Evolutionary conservation across 495 filamentous ascomycete genomes (phyloP).

Genomic region (Lasiosphaeria ovina): DNA sequence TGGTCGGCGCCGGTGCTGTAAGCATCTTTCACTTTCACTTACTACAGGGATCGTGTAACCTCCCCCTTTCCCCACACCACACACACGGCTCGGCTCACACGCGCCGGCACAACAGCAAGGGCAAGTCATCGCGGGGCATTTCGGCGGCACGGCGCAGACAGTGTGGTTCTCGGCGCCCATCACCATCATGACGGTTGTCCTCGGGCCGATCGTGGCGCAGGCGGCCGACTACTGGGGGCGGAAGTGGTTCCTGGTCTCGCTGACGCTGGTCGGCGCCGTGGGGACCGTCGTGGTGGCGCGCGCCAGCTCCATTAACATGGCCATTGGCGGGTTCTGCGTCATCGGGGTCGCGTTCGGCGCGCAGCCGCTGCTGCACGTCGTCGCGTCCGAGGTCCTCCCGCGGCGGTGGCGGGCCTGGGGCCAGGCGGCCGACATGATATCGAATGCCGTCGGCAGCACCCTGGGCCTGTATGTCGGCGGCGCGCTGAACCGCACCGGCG

Average conservation of each 20-base stretch:
- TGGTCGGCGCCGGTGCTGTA: slow-evolving; percentile 37
- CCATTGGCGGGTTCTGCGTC: slow-evolving; percentile 32
- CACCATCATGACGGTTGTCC: slow-evolving; percentile 32
- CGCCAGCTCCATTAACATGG: slow-evolving; percentile 31
- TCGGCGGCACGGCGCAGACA: slow-evolving; percentile 15
- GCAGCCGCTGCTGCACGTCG: slow-evolving; percentile 36
- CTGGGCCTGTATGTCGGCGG: slow-evolving; percentile 24
- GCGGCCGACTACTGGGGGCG: slow-evolving; percentile 41
- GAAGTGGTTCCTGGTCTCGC: slow-evolving; percentile 34
- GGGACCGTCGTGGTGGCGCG: slow-evolving; percentile 33
- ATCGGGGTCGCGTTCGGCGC: slow-evolving; percentile 30
- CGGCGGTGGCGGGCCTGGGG: slow-evolving; percentile 28
- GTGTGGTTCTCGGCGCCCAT: slow-evolving; percentile 31
- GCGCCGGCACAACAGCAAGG: slow-evolving; percentile 20
- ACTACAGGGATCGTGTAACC: background rate
- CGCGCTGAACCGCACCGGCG: slow-evolving; percentile 22
- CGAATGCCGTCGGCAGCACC: slow-evolving; percentile 20
- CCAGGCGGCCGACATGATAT: slow-evolving; percentile 30
- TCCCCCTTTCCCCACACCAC: background rate
- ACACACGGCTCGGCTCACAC: background rate
- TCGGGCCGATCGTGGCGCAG: slow-evolving; percentile 34
- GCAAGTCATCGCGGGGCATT: slow-evolving; percentile 24
- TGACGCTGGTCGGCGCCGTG: slow-evolving; percentile 28
- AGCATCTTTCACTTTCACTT: slow-evolving; percentile 8
- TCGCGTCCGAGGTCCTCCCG: slow-evolving; percentile 37